Evolutionary conservation across 768 basidiomycete genomes (phyloP).

Genomic region (Agaricus sinodeliciosus): DNA sequence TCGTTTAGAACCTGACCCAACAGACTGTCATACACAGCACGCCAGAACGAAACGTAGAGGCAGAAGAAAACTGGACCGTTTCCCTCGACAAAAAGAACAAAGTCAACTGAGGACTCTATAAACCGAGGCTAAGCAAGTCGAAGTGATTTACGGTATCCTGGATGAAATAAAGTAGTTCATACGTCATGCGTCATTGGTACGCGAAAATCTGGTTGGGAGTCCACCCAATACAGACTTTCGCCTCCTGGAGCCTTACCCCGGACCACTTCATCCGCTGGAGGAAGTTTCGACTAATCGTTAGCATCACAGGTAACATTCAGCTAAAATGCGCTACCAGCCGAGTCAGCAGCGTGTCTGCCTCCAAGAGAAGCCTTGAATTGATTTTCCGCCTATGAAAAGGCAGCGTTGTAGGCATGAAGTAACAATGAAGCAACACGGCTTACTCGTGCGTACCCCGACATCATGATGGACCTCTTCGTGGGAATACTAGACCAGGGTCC

Average conservation of each 20-base stretch:
- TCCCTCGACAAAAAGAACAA: conserved; percentile 65
- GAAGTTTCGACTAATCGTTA: conserved; percentile 10
- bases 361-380: neutral
- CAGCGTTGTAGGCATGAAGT: conserved; percentile 17
- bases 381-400: conserved; percentile 28
- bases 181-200: conserved; percentile 93
- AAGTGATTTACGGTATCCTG: conserved; percentile 77
- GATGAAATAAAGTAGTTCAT: conserved; percentile 78
- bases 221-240: conserved; percentile 46
- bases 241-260: conserved; percentile 86
- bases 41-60: conserved; percentile 90
- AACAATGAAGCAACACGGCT: too few relatives aligned
- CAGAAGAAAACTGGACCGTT: conserved; percentile 67
- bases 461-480: too few relatives aligned
- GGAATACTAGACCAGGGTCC: too few relatives aligned
- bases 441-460: too few relatives aligned
- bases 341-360: neutral
- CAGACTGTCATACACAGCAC: conserved; percentile 86
- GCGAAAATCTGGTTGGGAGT: conserved; percentile 61
- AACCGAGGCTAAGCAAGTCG: conserved; percentile 79
- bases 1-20: conserved; percentile 90
- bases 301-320: too few relatives aligned
- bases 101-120: conserved; percentile 70
- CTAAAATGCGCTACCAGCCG: conserved; percentile 6
- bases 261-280: conserved; percentile 46